Evolutionary conservation across 1,139 yeast genomes (phyloP), one percentile per base, ranked within the genome.

Genomic region (Neolecta irregularis): DNA sequence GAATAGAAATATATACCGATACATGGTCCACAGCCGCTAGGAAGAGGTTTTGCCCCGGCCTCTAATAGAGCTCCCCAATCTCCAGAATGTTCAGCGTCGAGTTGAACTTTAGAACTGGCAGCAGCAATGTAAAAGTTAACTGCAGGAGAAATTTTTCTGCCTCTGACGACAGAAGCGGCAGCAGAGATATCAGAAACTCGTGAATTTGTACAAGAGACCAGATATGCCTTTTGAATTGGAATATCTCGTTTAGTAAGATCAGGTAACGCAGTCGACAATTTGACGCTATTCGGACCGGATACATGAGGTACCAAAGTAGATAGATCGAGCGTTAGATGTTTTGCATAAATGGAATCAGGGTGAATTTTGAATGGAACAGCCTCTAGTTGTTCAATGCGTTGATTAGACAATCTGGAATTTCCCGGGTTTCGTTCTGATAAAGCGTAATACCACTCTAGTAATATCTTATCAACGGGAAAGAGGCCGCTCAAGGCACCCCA

Each of bases 1-100:
- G n/a, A n/a, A n/a, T n/a, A n/a, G n/a, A n/a, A n/a, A n/a, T n/a
- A n/a, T n/a, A n/a, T n/a, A 30, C 99, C 99, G 52, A 88, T 88
- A 62, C 99, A 88, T 25, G 99, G 99, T 33, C 99, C 99, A 61
- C 99, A 88, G 17, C 99, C 99, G 13, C 98, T 93, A 12, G 96
- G 96, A 48, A 88, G 69, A 24, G 95, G 85, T 49, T 63, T 79
- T 39, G 95, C 93, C 35, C 99, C 99, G 9, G 96, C 93, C 38
- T 76, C 88, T 30, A 88, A 51, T 37, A 91, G 67, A 23, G 72
- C 72, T 50, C 83, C 69, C 98, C 99, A 91, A 8, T 92, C 91
- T 41, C 98, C 98, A 35, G 60, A 62, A 30, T 71, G 68, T 60
- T 79, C 93, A 32, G 98, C 96, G 48, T 83, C 95, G 45, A 69